phyloP scores from a whole-genome alignment of 345 rosid genomes.

The Arabidopsis arenosa region DNA sequence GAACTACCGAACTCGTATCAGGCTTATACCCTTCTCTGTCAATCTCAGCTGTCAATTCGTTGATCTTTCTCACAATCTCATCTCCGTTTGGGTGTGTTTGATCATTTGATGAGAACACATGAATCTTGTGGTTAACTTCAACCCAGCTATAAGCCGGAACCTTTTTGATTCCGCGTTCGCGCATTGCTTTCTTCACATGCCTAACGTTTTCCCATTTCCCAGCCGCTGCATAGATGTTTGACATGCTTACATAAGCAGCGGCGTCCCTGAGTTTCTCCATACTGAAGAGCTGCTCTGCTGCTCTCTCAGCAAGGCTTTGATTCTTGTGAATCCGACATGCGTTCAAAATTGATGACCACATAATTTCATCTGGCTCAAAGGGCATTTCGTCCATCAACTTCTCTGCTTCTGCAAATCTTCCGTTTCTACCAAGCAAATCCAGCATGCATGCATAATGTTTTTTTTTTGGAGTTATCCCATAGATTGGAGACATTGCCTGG shows the following conservation, averaged over 20 bases:
- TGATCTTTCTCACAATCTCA: slow-evolving; percentile 61
- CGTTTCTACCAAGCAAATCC: slow-evolving; percentile 73
- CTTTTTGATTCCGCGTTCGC: slow-evolving; percentile 75
- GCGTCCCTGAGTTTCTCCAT: slow-evolving; percentile 85
- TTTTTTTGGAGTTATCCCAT: slow-evolving; percentile 63
- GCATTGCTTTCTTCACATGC: slow-evolving; percentile 78
- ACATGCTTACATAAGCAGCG: slow-evolving; percentile 78
- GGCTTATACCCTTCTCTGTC: slow-evolving; percentile 75
- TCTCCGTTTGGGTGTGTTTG: slow-evolving; percentile 59
- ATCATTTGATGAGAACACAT: slow-evolving; percentile 72
- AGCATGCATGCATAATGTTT: slow-evolving; percentile 77
- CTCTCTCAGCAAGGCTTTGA: slow-evolving; percentile 66
- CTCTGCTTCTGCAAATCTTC: slow-evolving; percentile 69
- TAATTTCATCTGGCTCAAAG: slow-evolving; percentile 75
- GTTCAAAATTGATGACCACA: slow-evolving; percentile 87
- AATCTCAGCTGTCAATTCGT: slow-evolving; percentile 59
- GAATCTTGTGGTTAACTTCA: slow-evolving; percentile 65
- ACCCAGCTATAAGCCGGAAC: slow-evolving; percentile 86
- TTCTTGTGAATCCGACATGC: slow-evolving; percentile 90
- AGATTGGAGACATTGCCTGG: slow-evolving; percentile 55
- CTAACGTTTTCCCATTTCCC: slow-evolving; percentile 77
- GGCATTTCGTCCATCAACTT: slow-evolving; percentile 73
- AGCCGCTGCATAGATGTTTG: slow-evolving; percentile 76
- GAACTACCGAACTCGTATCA: slow-evolving; percentile 73
- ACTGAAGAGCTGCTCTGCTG: slow-evolving; percentile 65